Base-by-base conservation (phyloP, 768 basidiomycete genomes). In the Tubosaeta sp. region DNA sequence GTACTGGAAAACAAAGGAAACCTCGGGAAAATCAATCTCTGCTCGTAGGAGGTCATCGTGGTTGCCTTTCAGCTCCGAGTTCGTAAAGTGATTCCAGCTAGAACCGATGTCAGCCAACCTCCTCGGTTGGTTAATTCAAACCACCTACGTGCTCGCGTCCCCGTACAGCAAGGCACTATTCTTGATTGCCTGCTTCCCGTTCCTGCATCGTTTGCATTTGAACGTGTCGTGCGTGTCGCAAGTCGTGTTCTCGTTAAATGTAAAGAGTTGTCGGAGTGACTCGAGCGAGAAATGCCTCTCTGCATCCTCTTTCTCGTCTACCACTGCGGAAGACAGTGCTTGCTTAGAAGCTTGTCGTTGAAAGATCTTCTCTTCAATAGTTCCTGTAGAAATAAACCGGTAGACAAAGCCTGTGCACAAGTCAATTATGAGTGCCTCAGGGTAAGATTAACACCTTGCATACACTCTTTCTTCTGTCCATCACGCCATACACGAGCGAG, bases 391-490 rank as follows among this genome's bases (percentile, higher is more conserved):
- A 58, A 97, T 94, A 70, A 98, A 99, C 21, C 95, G 90, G 68
- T 98, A 99, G 4, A 98, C 95, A 59, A 99, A 99, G 63, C 93
- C 92, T 95, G 44, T 4, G 21, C 14, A 36, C 2, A 14, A 25
- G 41, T 56, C 38, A 54, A 32, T 31, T 31, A 48, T 14, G 11
- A 16, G 9, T 27, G 42, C 44, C 12, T 8, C 35, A 5, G 2
- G 36, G 35, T 8, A 6, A 19, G n/a, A n/a, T 27, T 24, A 12
- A 46, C 9, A 5, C 13, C 27, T 16, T 21, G 64, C 88, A 47
- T 63, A 94, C 95, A 99, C 71, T 96, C 94, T 81, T 98, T 98
- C 82, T 96, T 99, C 69, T 98, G 95, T 0, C 95, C 95, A 63
- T 99, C 95, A 72, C 95, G 89, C 95, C 95, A 99, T 9, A 99